Conservation (phyloP, 106 monocot genomes). For the Phalaenopsis aphrodite region DNA sequence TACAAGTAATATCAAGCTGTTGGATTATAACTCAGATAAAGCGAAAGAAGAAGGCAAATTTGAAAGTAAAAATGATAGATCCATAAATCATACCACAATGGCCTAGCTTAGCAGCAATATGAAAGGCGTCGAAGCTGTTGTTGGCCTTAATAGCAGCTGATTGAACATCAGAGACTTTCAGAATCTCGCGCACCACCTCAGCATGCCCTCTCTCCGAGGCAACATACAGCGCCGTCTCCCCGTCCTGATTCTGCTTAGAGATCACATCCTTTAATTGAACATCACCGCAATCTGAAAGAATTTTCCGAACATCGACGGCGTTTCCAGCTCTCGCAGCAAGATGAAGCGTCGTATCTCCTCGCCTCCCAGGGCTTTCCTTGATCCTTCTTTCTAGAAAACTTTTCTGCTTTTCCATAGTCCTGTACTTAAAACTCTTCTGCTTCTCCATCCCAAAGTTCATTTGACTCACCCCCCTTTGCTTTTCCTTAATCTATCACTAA, state of each 20-base stretch:
- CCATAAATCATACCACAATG: conserved; percentile 35
- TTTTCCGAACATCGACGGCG: conserved; percentile 25
- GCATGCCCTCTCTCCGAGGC: conserved; percentile 59
- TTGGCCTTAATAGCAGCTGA: conserved; percentile 61
- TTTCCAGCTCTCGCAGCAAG: conserved; percentile 47
- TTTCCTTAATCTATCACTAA: too few species aligned
- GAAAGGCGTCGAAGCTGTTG: conserved; percentile 58
- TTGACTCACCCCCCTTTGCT: not conserved
- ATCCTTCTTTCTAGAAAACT: conserved; percentile 33
- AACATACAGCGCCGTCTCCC: conserved; percentile 66
- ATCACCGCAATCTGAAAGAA: conserved; percentile 27
- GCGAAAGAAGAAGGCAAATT: not conserved
- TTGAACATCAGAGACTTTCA: conserved; percentile 46
- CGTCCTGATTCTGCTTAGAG: conserved; percentile 48
- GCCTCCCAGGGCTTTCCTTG: conserved; percentile 49
- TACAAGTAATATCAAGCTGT: not conserved
- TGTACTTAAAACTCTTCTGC: conserved; percentile 28
- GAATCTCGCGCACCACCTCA: conserved; percentile 48
- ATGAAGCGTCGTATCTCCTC: conserved; percentile 57
- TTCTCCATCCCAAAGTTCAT: conserved; percentile 18
- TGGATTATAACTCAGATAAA: not conserved
- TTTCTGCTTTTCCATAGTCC: conserved; percentile 12
- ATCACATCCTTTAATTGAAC: conserved; percentile 27
- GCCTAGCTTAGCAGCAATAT: conserved; percentile 62
- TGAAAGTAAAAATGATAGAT: not conserved